These are phyloP conservation scores for Trichoderma sp. DNA, from an alignment of 2,329 filamentous ascomycete species.

Conservation along the genomic window DNA sequence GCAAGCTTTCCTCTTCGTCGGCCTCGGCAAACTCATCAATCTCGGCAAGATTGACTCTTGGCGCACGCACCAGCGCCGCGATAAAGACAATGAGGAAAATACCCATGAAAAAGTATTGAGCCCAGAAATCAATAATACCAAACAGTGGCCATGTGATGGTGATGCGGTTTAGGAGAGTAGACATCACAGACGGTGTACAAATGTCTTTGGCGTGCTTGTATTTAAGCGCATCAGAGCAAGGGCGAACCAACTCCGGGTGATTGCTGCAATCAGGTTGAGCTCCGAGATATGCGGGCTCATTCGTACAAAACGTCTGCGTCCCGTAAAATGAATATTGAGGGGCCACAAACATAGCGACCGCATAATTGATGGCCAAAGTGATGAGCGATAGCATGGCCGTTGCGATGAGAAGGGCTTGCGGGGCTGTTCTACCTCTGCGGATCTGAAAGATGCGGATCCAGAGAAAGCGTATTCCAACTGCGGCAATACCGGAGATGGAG, in stretches of 20 bases:
- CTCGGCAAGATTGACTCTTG: slow-evolving; percentile 70
- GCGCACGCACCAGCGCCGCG: slow-evolving; percentile 75
- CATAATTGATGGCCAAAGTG: slow-evolving; percentile 87
- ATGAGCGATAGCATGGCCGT: slow-evolving; percentile 90
- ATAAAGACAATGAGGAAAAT: slow-evolving; percentile 80
- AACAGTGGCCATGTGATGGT: slow-evolving; percentile 95
- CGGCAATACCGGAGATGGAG: slow-evolving; percentile 80
- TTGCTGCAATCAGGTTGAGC: slow-evolving; percentile 72
- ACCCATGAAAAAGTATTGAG: slow-evolving; percentile 84
- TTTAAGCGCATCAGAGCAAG: slow-evolving; percentile 74
- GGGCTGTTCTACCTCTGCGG: slow-evolving; percentile 80
- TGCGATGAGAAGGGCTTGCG: slow-evolving; percentile 85
- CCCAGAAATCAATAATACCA: slow-evolving; percentile 90
- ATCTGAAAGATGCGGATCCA: slow-evolving; percentile 95
- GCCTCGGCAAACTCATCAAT: slow-evolving; percentile 86
- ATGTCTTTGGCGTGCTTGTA: slow-evolving; percentile 71
- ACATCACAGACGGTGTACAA: slow-evolving; percentile 88
- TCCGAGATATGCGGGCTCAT: slow-evolving; percentile 58
- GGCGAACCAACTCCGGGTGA: slow-evolving; percentile 67
- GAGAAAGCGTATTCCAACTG: slow-evolving; percentile 89
- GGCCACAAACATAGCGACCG: slow-evolving; percentile 87
- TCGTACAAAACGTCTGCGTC: slow-evolving; percentile 88
- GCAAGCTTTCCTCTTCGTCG: slow-evolving; percentile 87
- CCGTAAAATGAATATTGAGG: slow-evolving; percentile 94
- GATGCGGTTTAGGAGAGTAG: slow-evolving; percentile 88